Evolutionary conservation across 1,139 yeast species (phyloP).

Genomic region (Geotrichum klebahnii): DNA sequence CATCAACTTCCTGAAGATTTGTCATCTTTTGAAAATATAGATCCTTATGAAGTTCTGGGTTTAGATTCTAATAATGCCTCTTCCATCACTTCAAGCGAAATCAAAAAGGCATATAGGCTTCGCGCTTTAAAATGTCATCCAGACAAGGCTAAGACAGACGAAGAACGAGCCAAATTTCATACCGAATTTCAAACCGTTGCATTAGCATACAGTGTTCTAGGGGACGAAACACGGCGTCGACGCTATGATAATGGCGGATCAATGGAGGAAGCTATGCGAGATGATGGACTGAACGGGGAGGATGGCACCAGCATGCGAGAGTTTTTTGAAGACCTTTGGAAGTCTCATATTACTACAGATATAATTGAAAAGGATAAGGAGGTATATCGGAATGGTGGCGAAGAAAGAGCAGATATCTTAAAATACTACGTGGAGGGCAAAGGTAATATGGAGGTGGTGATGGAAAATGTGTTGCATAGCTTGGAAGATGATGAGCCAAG

Average conservation of each 20-base stretch:
- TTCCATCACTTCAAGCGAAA: slow-evolving; percentile 49
- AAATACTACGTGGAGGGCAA: slow-evolving; percentile 55
- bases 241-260: slow-evolving; percentile 68
- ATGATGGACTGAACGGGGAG: slow-evolving; percentile 46
- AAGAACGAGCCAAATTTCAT: slow-evolving; percentile 41
- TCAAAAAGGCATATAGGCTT: slow-evolving; percentile 69
- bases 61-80: slow-evolving; percentile 34
- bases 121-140: slow-evolving; percentile 73
- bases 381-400: slow-evolving; percentile 59
- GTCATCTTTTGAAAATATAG: slow-evolving; percentile 38
- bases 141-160: slow-evolving; percentile 54
- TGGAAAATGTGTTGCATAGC: slow-evolving; percentile 74
- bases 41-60: slow-evolving; percentile 63
- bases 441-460: slow-evolving; percentile 66
- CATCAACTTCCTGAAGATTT: slow-evolving; percentile 15
- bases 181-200: slow-evolving; percentile 64
- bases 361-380: slow-evolving; percentile 66
- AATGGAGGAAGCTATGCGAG: slow-evolving; percentile 45
- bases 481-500: slow-evolving; percentile 55
- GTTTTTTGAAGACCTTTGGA: slow-evolving; percentile 53
- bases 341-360: slow-evolving; percentile 60
- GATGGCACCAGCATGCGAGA: slow-evolving; percentile 50
- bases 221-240: slow-evolving; percentile 54
- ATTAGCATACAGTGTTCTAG: slow-evolving; percentile 67
- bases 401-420: slow-evolving; percentile 63